Conservation (phyloP, 768 basidiomycete genomes). For the Agaricus subrufescens region DNA sequence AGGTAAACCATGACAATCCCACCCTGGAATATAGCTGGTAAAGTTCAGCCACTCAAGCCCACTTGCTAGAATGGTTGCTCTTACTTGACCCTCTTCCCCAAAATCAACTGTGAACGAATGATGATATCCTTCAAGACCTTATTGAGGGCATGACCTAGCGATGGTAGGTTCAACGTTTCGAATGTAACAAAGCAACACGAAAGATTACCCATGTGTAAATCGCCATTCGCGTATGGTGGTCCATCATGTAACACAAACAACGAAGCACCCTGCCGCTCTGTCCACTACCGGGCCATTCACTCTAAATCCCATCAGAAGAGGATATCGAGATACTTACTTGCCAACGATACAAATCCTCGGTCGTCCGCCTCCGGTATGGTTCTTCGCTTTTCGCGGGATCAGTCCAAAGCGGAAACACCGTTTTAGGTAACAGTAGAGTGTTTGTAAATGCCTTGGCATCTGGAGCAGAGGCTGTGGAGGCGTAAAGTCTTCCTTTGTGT, state of each 20-base stretch:
- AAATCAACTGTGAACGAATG: slow-evolving; percentile 78
- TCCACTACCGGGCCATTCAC: slow-evolving; percentile 38
- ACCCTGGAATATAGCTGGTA: slow-evolving; percentile 74
- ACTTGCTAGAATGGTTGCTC: slow-evolving; percentile 17
- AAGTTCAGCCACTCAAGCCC: neutral
- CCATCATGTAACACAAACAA: slow-evolving; percentile 91
- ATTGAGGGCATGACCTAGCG: slow-evolving; percentile 90
- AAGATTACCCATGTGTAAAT: slow-evolving; percentile 82
- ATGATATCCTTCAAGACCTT: slow-evolving; percentile 96
- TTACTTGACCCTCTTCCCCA: slow-evolving; percentile 79
- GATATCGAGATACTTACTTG: slow-evolving; percentile 45
- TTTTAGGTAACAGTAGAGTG: slow-evolving; percentile 80
- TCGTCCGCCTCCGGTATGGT: slow-evolving; percentile 55
- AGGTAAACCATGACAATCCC: slow-evolving; percentile 97
- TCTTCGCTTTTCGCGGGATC: slow-evolving; percentile 61
- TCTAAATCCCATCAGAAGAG: neutral
- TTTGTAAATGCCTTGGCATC: slow-evolving; percentile 39
- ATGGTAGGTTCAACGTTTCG: neutral
- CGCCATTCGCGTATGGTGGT: slow-evolving; percentile 96
- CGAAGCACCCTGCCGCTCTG: slow-evolving; percentile 53
- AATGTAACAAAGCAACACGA: neutral
- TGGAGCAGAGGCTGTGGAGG: neutral
- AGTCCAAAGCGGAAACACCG: slow-evolving; percentile 69
- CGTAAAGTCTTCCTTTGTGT: neutral
- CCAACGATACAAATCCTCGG: slow-evolving; percentile 73